These are phyloP conservation scores for Apiospora saccharicola DNA, from an alignment of 2,329 filamentous ascomycete species.

Conservation along the genomic window DNA sequence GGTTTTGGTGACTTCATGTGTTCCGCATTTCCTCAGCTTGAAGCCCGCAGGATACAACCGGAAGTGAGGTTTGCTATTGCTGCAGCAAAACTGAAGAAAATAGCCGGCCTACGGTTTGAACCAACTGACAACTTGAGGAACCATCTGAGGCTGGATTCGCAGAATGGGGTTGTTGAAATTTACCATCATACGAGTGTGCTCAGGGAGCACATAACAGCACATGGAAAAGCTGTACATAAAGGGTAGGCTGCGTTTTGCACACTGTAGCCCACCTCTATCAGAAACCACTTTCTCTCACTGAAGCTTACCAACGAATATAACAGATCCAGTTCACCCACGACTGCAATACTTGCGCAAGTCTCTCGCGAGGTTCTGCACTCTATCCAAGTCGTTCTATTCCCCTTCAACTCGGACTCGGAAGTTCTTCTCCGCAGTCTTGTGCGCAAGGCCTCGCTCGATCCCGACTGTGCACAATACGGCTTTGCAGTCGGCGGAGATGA, in stretches of 20 bases:
- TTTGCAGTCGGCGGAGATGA: neutral
- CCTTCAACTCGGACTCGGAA: constrained; percentile 33
- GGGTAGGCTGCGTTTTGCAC: neutral
- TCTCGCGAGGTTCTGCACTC: constrained; percentile 38
- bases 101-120: constrained; percentile 35
- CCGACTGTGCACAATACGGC: constrained; percentile 26
- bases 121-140: constrained; percentile 40
- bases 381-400: constrained; percentile 36
- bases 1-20: constrained; percentile 31
- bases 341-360: constrained; percentile 30
- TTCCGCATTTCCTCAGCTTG: constrained; percentile 20
- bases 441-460: constrained; percentile 29
- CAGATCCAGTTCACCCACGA: neutral
- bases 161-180: constrained; percentile 37
- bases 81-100: constrained; percentile 37
- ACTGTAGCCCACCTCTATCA: too few species aligned
- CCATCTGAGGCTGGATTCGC: constrained; percentile 40
- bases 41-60: constrained; percentile 33
- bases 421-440: constrained; percentile 31
- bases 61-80: constrained; percentile 33
- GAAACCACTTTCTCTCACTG: neutral
- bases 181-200: constrained; percentile 42
- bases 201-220: constrained; percentile 39
- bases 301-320: neutral
- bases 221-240: constrained; percentile 23